A percentile compares a stretch with the other conserved stretches of the same genome.
Conservation (phyloP, 768 basidiomycete genomes). For the Neoboletus brunneissimus region DNA sequence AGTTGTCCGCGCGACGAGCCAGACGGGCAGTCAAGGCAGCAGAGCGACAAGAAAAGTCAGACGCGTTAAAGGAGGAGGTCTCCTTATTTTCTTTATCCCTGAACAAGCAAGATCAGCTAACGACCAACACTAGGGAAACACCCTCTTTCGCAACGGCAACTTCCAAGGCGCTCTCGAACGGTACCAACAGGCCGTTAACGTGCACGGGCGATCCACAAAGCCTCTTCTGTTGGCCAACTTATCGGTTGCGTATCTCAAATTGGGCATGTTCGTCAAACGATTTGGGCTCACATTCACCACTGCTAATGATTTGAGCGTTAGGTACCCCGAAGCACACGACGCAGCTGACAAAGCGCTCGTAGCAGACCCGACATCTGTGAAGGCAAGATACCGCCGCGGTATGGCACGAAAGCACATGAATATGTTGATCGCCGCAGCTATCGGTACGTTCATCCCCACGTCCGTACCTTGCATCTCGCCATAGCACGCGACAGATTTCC, state of each 20-base stretch:
- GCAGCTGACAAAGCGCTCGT: conserved; percentile 29
- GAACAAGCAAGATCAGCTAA: neutral
- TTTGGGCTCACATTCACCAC: neutral
- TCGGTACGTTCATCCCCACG: conserved; percentile 15
- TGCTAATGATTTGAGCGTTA: conserved; percentile 1
- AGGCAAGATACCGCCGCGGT: conserved; percentile 36
- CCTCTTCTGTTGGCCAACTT: conserved; percentile 42
- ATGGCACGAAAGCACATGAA: conserved; percentile 32
- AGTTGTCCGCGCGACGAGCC: conserved; percentile 7
- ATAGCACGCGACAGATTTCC: conserved; percentile 25
- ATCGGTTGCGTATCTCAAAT: conserved; percentile 41
- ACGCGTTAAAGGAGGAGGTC: conserved; percentile 32
- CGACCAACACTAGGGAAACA: conserved; percentile 38
- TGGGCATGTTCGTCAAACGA: conserved; percentile 32
- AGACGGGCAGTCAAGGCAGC: conserved; percentile 18
- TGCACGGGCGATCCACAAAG: conserved; percentile 34
- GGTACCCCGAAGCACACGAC: conserved; percentile 29
- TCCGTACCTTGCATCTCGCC: neutral
- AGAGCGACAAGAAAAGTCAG: conserved; percentile 22
- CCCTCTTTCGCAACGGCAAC: conserved; percentile 37
- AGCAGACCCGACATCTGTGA: conserved; percentile 30
- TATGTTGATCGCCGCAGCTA: conserved; percentile 16
- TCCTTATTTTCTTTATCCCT: neutral
- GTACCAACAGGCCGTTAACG: conserved; percentile 40
- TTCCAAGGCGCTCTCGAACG: conserved; percentile 38